Base-by-base conservation (phyloP, 2,329 filamentous ascomycete genomes). In the Aspergillus pseudoviridinutans region DNA sequence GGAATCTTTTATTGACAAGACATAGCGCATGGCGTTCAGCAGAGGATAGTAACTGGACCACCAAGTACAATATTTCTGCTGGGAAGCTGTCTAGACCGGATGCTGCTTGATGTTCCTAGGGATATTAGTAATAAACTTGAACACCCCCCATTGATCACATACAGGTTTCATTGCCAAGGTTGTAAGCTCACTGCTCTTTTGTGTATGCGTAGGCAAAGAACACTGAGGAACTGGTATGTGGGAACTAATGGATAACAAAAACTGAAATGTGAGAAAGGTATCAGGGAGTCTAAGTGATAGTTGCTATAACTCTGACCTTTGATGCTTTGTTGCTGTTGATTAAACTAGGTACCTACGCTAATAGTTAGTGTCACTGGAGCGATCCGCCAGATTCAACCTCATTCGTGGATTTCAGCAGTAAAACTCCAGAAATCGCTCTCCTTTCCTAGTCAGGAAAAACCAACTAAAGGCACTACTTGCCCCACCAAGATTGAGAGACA, bases 41-140 rank as follows among this genome's bases (percentile, higher is more conserved):
- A 4, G 55, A 32, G 7, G 58, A 61, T 22, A 68, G 60, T n/a
- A 52, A 27, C 20, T 54, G 29, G 49, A 66, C 58, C 20, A 67
- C 52, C 47, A 63, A 24, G 49, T 49, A 14, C 38, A 62, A 51
- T n/a, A 65, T 58, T 1, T 65, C 61, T 24, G 25, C 32, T 20
- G 62, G 61, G 35, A 38, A 61, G 58, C 42, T 49, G 44, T 53
- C 28, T 27, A 49, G 50, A 7, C 52, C 28, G 3, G n/a, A 44
- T 22, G n/a, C 8, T 44, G 41, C n/a, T 44, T 44, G 41, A 44
- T 22, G 20, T 55, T 55, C 46, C 47, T 50, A 42, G 29, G 9
- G n/a, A 50, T 24, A 55, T 55, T 46, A 55, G 53, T 28, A 42
- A 51, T 44, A 38, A 32, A n/a, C 22, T 51, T 24, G 32, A 50